phyloP scores from a whole-genome alignment of 495 filamentous ascomycete genomes.

The Cenococcum geophilum region DNA sequence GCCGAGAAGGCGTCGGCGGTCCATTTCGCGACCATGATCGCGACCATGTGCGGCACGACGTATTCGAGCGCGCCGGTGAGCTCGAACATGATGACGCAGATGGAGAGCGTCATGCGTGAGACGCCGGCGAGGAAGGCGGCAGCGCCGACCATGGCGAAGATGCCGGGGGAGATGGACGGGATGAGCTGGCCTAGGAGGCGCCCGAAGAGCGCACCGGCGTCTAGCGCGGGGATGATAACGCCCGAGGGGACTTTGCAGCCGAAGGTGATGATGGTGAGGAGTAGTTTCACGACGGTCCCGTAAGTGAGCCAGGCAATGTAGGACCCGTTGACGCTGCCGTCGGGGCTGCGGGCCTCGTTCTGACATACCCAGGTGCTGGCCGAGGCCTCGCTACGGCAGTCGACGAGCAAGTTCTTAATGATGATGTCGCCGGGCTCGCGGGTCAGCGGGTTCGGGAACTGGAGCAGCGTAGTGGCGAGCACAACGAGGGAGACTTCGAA shows the following conservation, averaged over 20 bases:
- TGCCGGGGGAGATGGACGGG: conserved; percentile 46
- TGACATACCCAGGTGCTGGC: conserved; percentile 44
- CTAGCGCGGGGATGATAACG: conserved; percentile 55
- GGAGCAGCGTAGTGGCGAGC: conserved; percentile 48
- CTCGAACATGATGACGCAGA: conserved; percentile 57
- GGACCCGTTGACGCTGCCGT: conserved; percentile 10
- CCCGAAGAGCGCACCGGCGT: conserved; percentile 52
- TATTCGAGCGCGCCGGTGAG: conserved; percentile 42
- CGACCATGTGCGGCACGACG: conserved; percentile 53
- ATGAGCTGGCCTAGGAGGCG: conserved; percentile 49
- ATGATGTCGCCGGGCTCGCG: conserved; percentile 49
- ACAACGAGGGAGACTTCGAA: conserved; percentile 51
- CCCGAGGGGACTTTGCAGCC: conserved; percentile 55
- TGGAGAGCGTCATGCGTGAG: conserved; percentile 53
- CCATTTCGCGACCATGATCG: conserved; percentile 55
- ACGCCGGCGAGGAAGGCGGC: conserved; percentile 54
- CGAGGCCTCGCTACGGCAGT: conserved; percentile 40
- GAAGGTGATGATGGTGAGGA: conserved; percentile 52
- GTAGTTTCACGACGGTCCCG: conserved; percentile 48
- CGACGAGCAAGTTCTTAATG: conserved; percentile 50
- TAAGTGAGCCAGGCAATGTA: conserved; percentile 50
- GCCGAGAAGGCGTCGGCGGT: conserved; percentile 48
- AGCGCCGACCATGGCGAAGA: conserved; percentile 58
- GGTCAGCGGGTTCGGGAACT: conserved; percentile 50
- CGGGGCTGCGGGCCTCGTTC: conserved; percentile 38